These are phyloP conservation scores for Tetracladium marchalianum DNA, from an alignment of 495 filamentous ascomycete species.

Conservation along the genomic window DNA sequence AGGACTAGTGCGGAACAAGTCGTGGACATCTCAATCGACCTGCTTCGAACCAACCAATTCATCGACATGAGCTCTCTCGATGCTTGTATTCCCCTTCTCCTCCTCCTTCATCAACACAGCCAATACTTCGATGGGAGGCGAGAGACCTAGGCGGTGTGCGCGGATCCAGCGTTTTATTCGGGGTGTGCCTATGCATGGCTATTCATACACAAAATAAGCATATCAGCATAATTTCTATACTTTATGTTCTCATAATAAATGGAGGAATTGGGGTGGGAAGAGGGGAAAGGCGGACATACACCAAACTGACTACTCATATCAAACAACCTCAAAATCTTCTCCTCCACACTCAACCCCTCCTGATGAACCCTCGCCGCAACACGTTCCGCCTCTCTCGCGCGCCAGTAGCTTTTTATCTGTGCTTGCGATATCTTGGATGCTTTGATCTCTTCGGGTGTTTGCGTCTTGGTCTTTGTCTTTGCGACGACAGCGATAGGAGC, in stretches of 20 bases:
- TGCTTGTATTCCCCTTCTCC: constrained; percentile 34
- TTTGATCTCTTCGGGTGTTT: constrained; percentile 26
- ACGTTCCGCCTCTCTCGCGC: constrained; percentile 48
- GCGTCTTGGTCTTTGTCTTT: constrained; percentile 23
- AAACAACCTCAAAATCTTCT: constrained; percentile 82
- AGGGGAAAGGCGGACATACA: constrained; percentile 41
- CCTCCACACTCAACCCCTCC: constrained; percentile 54
- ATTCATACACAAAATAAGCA: constrained; percentile 2
- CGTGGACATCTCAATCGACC: constrained; percentile 12
- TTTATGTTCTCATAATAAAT: no score
- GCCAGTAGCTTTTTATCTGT: constrained; percentile 67
- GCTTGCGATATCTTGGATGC: constrained; percentile 51
- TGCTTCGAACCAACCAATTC: constrained; percentile 52
- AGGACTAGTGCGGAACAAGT: no score
- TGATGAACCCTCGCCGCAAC: constrained; percentile 59
- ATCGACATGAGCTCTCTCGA: constrained; percentile 69
- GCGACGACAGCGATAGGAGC: constrained; percentile 11
- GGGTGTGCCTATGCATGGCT: constrained; percentile 85
- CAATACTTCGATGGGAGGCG: constrained; percentile 87
- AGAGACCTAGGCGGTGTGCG: constrained; percentile 64
- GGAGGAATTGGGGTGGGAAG: neutral
- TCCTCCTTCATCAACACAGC: constrained; percentile 71
- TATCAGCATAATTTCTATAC: neutral
- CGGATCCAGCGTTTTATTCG: constrained; percentile 81
- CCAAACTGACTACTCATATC: constrained; percentile 85